A percentile compares a stretch with the other conserved stretches of the same genome.
Evolutionary conservation across 2,329 filamentous ascomycete species (phyloP).

Genomic region (Colletotrichum cereale): DNA sequence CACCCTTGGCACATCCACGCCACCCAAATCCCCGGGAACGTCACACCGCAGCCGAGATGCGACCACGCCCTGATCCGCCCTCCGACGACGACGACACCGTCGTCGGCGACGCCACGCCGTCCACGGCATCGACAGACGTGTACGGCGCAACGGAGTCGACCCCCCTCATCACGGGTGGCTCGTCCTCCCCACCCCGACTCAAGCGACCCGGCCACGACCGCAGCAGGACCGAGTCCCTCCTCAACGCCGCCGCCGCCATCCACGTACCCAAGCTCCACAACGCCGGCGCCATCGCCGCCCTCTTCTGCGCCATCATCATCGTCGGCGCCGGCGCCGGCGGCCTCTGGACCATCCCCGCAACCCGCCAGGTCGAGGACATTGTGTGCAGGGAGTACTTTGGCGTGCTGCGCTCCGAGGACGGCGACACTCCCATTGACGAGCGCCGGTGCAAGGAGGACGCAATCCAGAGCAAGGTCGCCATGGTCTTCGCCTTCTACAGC

Average conservation of each 20-base stretch:
- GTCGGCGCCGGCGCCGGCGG: constrained; percentile 46
- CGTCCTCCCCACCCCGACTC: neutral
- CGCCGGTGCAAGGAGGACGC: constrained; percentile 51
- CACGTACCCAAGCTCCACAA: constrained; percentile 45
- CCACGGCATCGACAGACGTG: constrained; percentile 4
- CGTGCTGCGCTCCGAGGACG: constrained; percentile 42
- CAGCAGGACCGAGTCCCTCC: constrained; percentile 26
- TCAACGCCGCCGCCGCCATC: constrained; percentile 19
- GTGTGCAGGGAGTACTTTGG: constrained; percentile 54
- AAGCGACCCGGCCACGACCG: constrained; percentile 14
- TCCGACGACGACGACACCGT: constrained; percentile 13
- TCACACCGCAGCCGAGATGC: constrained; percentile 28
- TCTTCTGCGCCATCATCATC: constrained; percentile 50
- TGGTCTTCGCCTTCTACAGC: constrained; percentile 48
- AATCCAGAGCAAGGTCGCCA: constrained; percentile 53
- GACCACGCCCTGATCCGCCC: constrained; percentile 7
- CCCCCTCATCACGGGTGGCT: constrained; percentile 13
- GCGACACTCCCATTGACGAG: constrained; percentile 50
- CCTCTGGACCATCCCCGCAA: constrained; percentile 49
- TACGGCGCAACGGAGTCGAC: constrained; percentile 20
- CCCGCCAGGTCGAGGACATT: constrained; percentile 54
- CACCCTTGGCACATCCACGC: neutral
- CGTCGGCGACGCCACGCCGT: constrained; percentile 9
- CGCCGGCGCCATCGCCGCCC: constrained; percentile 45
- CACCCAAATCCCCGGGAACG: neutral